Evolutionary conservation across 345 rosid species (phyloP), one percentile per base, ranked within the genome.

Genomic region (Hypericum perforatum): DNA sequence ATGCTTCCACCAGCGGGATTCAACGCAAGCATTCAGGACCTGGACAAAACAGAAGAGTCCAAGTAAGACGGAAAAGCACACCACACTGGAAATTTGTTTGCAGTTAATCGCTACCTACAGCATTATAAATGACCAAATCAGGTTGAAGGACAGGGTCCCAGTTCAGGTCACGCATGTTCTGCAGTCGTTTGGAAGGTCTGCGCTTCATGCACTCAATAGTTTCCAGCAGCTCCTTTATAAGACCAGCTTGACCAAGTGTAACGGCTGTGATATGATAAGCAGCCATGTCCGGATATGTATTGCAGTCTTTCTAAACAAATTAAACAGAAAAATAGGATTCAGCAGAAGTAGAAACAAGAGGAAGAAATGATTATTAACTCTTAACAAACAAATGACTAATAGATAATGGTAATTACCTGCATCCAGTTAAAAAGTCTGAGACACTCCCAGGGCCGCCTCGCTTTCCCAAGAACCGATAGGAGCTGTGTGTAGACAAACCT

Each of bases 401-500:
- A 59, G 16, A 7, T 22, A 62, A 9, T 13, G 66, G 63, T 8
- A 51, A 76, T 80, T 81, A 87, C 96, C 46, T 74, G 89, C 98
- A 87, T 91, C 73, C 51, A 64, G 65, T 81, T 81, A 58, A 76
- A 85, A 57, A 87, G 68, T 54, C 13, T 65, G 45, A 84, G 85
- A 50, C 88, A 92, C 79, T 91, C 95, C 45, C 63, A 64, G 7
- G 87, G 82, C 78, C 80, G 81, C 68, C 81, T 67, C 29, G 78
- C 79, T 54, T 66, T 82, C 54, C 95, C 89, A 60, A 87, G 86
- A 69, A 87, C 78, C 3, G 95, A 76, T 70, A 91, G 72, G 50
- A 91, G 84, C 63, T 87, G 84, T 52, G 98, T 87, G 76, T 82
- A 85, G 56, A 91, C 98, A 85, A 84, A 91, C 85, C 98, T 91